phyloP scores from a whole-genome alignment of 352 stramenopile genomes.

The Globisporangium spinosum region DNA sequence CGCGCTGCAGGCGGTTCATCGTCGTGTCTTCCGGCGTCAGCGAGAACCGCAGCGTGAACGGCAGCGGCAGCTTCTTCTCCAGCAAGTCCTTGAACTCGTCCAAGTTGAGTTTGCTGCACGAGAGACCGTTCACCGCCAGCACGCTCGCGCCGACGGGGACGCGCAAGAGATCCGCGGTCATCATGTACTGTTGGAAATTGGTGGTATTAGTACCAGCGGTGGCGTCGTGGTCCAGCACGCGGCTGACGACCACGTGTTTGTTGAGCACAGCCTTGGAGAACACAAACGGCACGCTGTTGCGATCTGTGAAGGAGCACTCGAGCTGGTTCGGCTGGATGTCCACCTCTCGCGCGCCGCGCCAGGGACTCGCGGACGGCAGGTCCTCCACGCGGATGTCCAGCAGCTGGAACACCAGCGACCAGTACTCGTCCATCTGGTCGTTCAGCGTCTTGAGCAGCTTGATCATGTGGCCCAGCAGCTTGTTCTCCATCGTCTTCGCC shows the following conservation, averaged over 20 bases:
- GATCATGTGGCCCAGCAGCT: constrained; percentile 79
- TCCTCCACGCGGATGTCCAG: constrained; percentile 78
- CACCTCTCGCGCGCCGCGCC: constrained; percentile 71
- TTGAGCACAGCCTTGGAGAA: constrained; percentile 73
- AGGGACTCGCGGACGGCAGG: constrained; percentile 67
- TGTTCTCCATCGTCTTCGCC: constrained; percentile 82
- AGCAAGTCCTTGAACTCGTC: constrained; percentile 60
- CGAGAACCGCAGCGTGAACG: constrained; percentile 68
- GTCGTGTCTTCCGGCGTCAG: constrained; percentile 51
- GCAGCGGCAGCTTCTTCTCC: constrained; percentile 37
- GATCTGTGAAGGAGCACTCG: constrained; percentile 52
- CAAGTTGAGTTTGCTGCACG: constrained; percentile 67
- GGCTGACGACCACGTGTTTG: constrained; percentile 60
- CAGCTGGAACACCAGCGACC: constrained; percentile 78
- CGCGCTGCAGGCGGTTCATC: constrained; percentile 48
- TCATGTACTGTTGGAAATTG: constrained; percentile 3
- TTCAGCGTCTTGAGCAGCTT: constrained; percentile 81
- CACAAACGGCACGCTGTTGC: constrained; percentile 48
- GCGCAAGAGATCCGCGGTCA: constrained; percentile 31
- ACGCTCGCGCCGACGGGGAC: constrained; percentile 59
- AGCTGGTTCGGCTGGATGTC: constrained; percentile 70
- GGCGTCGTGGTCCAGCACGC: constrained; percentile 38
- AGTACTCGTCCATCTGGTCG: constrained; percentile 83
- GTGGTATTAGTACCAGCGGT: neutral
- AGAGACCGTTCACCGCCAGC: constrained; percentile 72